Base-by-base conservation (phyloP, 2,329 filamentous ascomycete species). In the Penicillium thymicola region DNA sequence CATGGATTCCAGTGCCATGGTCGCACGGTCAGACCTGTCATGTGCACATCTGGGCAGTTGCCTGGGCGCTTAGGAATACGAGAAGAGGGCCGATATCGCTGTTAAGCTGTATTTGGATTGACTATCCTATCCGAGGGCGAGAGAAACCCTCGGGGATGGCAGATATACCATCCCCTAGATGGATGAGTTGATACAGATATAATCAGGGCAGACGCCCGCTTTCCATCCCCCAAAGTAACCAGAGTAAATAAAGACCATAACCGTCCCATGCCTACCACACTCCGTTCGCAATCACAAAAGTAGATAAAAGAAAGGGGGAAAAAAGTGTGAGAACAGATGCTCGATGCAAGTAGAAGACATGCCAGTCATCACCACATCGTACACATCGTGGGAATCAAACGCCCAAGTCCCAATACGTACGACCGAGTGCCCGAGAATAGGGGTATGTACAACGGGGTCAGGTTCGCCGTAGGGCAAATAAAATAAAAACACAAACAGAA, bases 251-350 rank as follows among this genome's bases (percentile, higher is more conserved):
- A 55, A 58, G 60, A 63, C 56, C 55, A 66, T 48, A 54, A 62
- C 61, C 69, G 60, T 59, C 64, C 69, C 65, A 63, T 67, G 64
- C 63, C 69, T 59, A 64, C 59, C 67, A 62, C 68, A 69, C 70
- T 70, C 70, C 69, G 54, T 63, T 60, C 60, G 60, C 57, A 64
- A 59, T 51, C 59, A 61, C 50, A 21, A 34, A 50, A 50, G 58
- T 56, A 59, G 61, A 58, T 62, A 55, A 57, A 54, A 53, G 59
- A 64, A 62, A 56, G 54, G 40, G 53, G 5, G 2, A 38, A 64
- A 54, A 59, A 65, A 59, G 48, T 61, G 61, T 63, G 59, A 50
- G 43, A 63, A 63, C 55, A 56, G 55, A 62, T 66, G 61, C 42
- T 65, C 59, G 59, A 62, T 56, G 63, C 54, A 58, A 51, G 48